Conservation (phyloP, 805 yeast genomes). For the Scheffersomyces spartinae region DNA sequence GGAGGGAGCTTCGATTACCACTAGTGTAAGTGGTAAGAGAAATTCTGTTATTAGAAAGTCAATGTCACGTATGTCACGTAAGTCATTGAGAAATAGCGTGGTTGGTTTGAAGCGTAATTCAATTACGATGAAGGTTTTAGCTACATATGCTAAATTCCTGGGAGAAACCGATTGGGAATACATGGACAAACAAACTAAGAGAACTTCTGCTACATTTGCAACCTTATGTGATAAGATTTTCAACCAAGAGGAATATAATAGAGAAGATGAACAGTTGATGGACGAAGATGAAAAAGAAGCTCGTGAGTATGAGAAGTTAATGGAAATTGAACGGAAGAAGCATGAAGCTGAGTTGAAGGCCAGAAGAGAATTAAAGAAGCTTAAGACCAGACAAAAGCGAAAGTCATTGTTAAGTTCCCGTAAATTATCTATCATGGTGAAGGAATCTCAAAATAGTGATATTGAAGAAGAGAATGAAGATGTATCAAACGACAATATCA, state of each 20-base stretch:
- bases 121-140: slow-evolving; percentile 55
- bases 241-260: slow-evolving; percentile 47
- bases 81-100: slow-evolving; percentile 27
- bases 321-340: slow-evolving; percentile 35
- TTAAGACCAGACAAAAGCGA: slow-evolving; percentile 30
- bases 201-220: slow-evolving; percentile 73
- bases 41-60: slow-evolving; percentile 17
- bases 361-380: slow-evolving; percentile 34
- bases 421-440: slow-evolving; percentile 24
- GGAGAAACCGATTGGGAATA: slow-evolving; percentile 56
- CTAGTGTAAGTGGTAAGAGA: too few species aligned
- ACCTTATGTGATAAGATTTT: slow-evolving; percentile 66
- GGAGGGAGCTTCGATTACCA: slow-evolving; percentile 2
- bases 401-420: slow-evolving; percentile 26
- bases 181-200: slow-evolving; percentile 59
- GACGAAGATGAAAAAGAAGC: slow-evolving; percentile 32
- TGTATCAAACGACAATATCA: slow-evolving; percentile 11
- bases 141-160: slow-evolving; percentile 63
- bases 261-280: slow-evolving; percentile 35
- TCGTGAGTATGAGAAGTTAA: slow-evolving; percentile 34
- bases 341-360: slow-evolving; percentile 43
- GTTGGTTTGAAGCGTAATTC: slow-evolving; percentile 53
- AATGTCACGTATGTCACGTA: too few species aligned
- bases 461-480: slow-evolving; percentile 5
- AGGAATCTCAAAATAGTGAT: slow-evolving; percentile 14